Evolutionary conservation across 2,329 filamentous ascomycete species (phyloP), one percentile per base, ranked within the genome.

Genomic region (Xylariaceae sp.): DNA sequence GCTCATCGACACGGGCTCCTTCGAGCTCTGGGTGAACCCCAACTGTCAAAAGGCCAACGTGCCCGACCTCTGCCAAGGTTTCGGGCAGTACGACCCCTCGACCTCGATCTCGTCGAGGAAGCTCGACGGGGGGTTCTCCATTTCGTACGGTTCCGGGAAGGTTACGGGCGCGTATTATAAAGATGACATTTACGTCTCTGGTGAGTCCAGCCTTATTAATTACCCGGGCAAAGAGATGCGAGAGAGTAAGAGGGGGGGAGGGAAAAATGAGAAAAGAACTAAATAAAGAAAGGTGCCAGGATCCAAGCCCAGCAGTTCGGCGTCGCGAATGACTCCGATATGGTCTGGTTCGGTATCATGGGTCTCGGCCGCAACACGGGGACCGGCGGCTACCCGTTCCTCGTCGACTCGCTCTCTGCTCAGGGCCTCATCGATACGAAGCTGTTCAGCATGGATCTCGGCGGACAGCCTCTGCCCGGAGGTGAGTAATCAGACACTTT

Each of bases 1-100:
- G 24, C 61, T 72, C 26, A 60, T 73, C 38, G 70, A 73, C 43
- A 73, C 70, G 0, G 73, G 73, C 12, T 76, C 73, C 4, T 68
- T 68, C 45, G 70, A 74, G 52, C 64, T 76, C 6, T 76, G 73
- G 73, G 68, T 75, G 30, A 72, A 76, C 43, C 71, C 73, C 1
- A 58, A 66, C 36, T 76, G 73, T 51, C 36, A 56, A 5, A 56
- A 58, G 5, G 45, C 56, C 5, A 48, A 50, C 1, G 59, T 68
- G 24, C 48, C 53, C 3, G 37, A 56, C 0, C 61, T 66, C 31
- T 76, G 71, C 51, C 9, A 44, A 0, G 27, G 46, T 0, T 69
- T 69, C 36, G 66, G 71, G 3, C 56, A 61, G 28, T 76, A 73
- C 48, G 59, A 72, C 28, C 66, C 67, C 4, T 39, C 38, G 1